These are phyloP conservation scores for Domatiomyces catenatus DNA, from an alignment of 2,329 filamentous ascomycete genomes.

Conservation along the genomic window DNA sequence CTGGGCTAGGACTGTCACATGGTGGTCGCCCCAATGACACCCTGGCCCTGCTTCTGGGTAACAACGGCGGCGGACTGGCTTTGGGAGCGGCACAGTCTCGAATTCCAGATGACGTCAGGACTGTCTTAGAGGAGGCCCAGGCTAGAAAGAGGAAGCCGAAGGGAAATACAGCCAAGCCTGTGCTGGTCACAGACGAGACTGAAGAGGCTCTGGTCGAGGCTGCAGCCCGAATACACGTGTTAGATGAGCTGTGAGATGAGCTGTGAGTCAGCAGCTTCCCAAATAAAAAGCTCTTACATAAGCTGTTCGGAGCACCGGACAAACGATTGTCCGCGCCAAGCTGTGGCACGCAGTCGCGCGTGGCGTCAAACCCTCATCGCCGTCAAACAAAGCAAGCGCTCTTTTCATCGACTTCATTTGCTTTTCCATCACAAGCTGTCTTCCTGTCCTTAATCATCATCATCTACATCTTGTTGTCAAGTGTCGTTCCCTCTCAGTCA, in stretches of 20 bases:
- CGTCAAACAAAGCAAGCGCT: neutral
- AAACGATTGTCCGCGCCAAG: neutral
- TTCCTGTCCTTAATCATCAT: neutral
- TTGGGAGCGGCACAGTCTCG: conserved; percentile 6
- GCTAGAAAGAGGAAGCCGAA: conserved; percentile 7
- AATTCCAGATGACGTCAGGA: conserved; percentile 1
- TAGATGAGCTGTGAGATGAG: neutral
- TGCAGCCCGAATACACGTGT: neutral
- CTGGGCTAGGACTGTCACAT: conserved; percentile 2
- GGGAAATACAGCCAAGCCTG: neutral
- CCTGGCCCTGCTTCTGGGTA: conserved; percentile 15
- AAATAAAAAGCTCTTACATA: neutral
- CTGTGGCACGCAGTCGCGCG: neutral
- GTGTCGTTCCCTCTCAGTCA: neutral
- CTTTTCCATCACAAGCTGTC: neutral
- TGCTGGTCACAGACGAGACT: neutral
- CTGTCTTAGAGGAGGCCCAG: conserved; percentile 6
- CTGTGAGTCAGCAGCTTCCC: neutral
- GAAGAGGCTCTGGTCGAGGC: neutral
- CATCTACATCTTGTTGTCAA: neutral
- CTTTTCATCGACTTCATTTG: neutral
- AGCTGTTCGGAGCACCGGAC: neutral
- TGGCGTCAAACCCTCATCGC: neutral
- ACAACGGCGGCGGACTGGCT: conserved; percentile 18
- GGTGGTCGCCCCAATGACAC: neutral